A percentile compares a stretch with the other conserved stretches of the same genome.
phyloP scores from a whole-genome alignment of 1,139 yeast genomes.

The Hanseniaspora sp. region DNA sequence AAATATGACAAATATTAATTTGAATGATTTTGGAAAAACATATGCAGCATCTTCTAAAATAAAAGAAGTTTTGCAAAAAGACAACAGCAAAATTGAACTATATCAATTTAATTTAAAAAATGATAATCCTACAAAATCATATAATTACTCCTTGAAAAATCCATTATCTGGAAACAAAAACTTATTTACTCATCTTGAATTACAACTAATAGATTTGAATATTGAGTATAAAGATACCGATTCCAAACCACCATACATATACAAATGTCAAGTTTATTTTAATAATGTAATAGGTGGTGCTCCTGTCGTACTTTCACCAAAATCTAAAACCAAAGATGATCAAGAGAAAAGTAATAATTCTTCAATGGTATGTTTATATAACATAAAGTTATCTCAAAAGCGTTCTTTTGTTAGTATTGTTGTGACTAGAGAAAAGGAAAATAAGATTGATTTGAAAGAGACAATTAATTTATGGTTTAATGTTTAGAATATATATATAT shows the following conservation, averaged over 20 bases:
- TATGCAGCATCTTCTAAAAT: neutral
- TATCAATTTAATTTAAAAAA: slow-evolving; percentile 1
- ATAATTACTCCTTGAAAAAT: slow-evolving; percentile 10
- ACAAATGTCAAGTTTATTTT: slow-evolving; percentile 12
- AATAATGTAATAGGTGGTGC: slow-evolving; percentile 5
- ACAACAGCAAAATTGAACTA: neutral
- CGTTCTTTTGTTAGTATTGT: slow-evolving; percentile 10
- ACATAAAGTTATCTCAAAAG: slow-evolving; percentile 11
- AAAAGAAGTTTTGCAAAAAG: neutral
- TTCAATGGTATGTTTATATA: slow-evolving; percentile 2
- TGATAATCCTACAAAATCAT: neutral
- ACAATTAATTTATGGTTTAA: slow-evolving; percentile 13
- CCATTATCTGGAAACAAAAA: slow-evolving; percentile 6
- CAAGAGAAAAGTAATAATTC: neutral
- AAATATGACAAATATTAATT: slow-evolving; percentile 6
- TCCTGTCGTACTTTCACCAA: slow-evolving; percentile 4
- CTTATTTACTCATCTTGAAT: slow-evolving; percentile 3
- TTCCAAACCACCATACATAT: neutral
- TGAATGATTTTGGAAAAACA: neutral
- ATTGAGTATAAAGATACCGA: neutral
- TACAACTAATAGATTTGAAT: neutral
- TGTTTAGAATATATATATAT: neutral
- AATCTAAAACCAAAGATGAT: neutral
- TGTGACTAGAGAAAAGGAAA: slow-evolving; percentile 3
- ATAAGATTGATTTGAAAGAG: slow-evolving; percentile 4